These are phyloP conservation scores for Mangifera indica DNA, from an alignment of 345 rosid genomes.

Conservation along the genomic window DNA sequence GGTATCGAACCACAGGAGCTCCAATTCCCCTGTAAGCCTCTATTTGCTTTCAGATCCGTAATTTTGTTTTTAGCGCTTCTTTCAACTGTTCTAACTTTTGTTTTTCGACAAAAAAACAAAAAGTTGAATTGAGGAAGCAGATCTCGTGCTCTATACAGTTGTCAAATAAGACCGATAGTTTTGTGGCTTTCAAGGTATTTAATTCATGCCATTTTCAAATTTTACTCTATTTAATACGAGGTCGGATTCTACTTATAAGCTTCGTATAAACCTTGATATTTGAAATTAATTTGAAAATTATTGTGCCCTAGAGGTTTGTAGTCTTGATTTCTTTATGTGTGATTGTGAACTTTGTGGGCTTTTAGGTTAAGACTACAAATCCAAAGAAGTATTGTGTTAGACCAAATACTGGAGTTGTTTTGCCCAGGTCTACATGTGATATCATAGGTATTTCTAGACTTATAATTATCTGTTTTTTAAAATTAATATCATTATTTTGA, in stretches of 20 bases:
- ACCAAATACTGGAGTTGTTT: slow-evolving; percentile 80
- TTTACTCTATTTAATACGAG: no score
- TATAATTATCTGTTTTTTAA: not conserved
- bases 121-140: slow-evolving; percentile 82
- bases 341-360: slow-evolving; percentile 14
- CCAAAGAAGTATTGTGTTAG: slow-evolving; percentile 88
- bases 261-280: not conserved
- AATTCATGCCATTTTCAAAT: not conserved
- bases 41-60: slow-evolving; percentile 15
- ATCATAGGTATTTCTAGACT: slow-evolving; percentile 49
- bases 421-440: slow-evolving; percentile 72
- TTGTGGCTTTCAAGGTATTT: slow-evolving; percentile 79
- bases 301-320: slow-evolving; percentile 6
- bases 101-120: not conserved
- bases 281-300: not conserved
- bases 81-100: not conserved
- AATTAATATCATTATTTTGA: not conserved
- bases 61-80: slow-evolving; percentile 11
- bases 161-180: slow-evolving; percentile 57
- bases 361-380: slow-evolving; percentile 83
- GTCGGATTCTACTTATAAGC: not conserved
- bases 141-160: slow-evolving; percentile 71
- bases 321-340: slow-evolving; percentile 12
- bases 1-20: slow-evolving; percentile 73
- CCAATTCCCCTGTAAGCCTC: slow-evolving; percentile 62